Evolutionary conservation across 2,329 filamentous ascomycete species (phyloP), one percentile per base, ranked within the genome.

Genomic region (Coniochaeta sp.): DNA sequence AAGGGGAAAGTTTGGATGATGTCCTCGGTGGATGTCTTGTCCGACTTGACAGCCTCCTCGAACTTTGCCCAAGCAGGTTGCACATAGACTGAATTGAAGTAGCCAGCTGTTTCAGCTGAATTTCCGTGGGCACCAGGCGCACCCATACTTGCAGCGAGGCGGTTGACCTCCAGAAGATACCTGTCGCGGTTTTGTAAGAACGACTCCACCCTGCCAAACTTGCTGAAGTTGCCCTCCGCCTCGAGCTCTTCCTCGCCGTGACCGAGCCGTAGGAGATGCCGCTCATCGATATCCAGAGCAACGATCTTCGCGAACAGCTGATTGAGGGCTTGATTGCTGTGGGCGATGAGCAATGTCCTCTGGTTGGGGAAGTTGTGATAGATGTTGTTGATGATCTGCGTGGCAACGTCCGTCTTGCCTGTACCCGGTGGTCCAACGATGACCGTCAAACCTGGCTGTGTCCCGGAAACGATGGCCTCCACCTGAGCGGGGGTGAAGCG

Each of bases 321-420:
- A 63, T 99, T 99, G 9, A 99, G 75, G 2, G 94, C 95, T 67
- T 99, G 95, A 64, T 99, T 99, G 69, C 92, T 97, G 67, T 99
- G 94, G 4, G 94, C 94, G 57, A 99, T 83, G 35, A 99, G 81
- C 16, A 99, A 74, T 0, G 94, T 99, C 60, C 90, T 87, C 67
- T 99, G 91, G 57, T 86, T 78, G 7, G 94, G 91, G 65, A 96
- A 99, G 70, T 97, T 96, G 74, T 97, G 92, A 65, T 99, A 99
- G 60, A 99, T 87, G 67, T 97, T 96, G 73, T 89, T 96, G 71
- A 99, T 99, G 65, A 97, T 95, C 68, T 99, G 94, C 4, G 92
- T 96, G 47, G 91, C 91, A 50, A 99, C 94, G 69, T 99, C 94
- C n/a, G 94, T 99, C 74, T 99, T 99, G 56, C 95, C 94, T 6